Evolutionary conservation across 2,329 filamentous ascomycete genomes (phyloP), one percentile per base, ranked within the genome.

Genomic region (Aaosphaeria arxii): DNA sequence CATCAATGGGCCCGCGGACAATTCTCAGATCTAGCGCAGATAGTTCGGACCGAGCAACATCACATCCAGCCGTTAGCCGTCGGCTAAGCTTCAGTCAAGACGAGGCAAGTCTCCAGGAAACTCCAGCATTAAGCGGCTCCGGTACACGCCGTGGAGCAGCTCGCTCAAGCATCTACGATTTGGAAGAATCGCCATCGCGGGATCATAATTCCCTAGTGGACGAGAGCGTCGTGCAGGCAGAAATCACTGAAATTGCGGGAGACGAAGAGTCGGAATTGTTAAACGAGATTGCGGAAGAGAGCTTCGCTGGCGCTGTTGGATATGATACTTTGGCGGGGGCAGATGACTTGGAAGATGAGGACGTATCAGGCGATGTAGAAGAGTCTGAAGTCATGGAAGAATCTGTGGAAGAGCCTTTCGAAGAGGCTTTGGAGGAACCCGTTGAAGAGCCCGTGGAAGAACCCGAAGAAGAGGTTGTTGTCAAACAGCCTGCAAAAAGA

Each of bases 51-150:
- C 67, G 65, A 43, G 57, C 66, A 11, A 44, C 55, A 7, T 67
- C 66, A 28, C 58, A 68, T 40, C 63, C 66, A 5, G 71, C 74
- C 4, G 77, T 83, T 11, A 81, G 76, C 48, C 76, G 83, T 46
- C 74, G 72, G 38, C 70, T 87, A 6, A 74, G 85, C 59, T 85
- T 84, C 64, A 69, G 57, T 55, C 72, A 64, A n/a, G 70, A 72
- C 13, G 62, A 67, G 17, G 66, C 69, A 7, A 60, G 54, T 42
- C 46, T 63, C 29, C 64, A 62, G 43, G 59, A 65, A 45, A 67
- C 58, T 11, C 61, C 62, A 28, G 64, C 44, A 43, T 58, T 67
- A 44, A 71, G 69, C 48, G 65, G 63, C 35, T 66, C 57, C 50
- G 66, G 63, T 1, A 59, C 61, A 45, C 59, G 62, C 24, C 64